Conservation (phyloP, 1,284 basidiomycete species). For the Porogramme epimiltina region DNA sequence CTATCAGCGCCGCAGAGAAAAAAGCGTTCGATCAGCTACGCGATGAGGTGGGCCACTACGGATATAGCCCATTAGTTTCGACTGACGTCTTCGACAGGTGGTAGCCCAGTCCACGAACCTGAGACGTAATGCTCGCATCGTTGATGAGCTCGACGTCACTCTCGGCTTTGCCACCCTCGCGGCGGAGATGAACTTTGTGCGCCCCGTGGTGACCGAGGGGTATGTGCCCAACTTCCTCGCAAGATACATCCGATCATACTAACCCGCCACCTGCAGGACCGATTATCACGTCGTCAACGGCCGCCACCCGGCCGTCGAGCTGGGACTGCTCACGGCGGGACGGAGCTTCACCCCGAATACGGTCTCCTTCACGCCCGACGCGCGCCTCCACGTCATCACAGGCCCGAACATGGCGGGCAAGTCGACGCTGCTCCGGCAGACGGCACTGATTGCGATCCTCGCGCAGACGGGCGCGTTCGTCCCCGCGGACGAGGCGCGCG, state of each 20-base stretch:
- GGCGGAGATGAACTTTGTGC: conserved; percentile 74
- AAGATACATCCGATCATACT: conserved; percentile 1
- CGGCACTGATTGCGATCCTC: conserved; percentile 87
- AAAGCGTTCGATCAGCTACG: conserved; percentile 73
- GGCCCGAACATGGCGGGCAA: conserved; percentile 98
- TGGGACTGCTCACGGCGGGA: conserved; percentile 77
- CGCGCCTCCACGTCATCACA: conserved; percentile 82
- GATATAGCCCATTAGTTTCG: no score
- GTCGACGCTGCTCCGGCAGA: conserved; percentile 91
- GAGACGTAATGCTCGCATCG: conserved; percentile 75
- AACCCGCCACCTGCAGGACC: conserved; percentile 41
- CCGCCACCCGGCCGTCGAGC: conserved; percentile 92
- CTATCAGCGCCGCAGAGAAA: conserved; percentile 63
- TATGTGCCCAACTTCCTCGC: conserved; percentile 37
- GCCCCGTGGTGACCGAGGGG: conserved; percentile 75
- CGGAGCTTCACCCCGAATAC: conserved; percentile 87
- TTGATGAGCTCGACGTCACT: conserved; percentile 90
- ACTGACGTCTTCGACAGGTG: conserved; percentile 47
- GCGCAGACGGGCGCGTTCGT: conserved; percentile 95
- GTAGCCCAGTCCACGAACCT: conserved; percentile 56
- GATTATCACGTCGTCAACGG: conserved; percentile 76
- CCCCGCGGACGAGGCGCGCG: conserved; percentile 76
- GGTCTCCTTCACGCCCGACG: conserved; percentile 58
- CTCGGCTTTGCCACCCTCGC: conserved; percentile 85
- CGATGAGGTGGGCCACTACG: no score